Evolutionary conservation across 2,329 filamentous ascomycete species (phyloP), one percentile per base, ranked within the genome.

Genomic region (Fusarium penzigii): DNA sequence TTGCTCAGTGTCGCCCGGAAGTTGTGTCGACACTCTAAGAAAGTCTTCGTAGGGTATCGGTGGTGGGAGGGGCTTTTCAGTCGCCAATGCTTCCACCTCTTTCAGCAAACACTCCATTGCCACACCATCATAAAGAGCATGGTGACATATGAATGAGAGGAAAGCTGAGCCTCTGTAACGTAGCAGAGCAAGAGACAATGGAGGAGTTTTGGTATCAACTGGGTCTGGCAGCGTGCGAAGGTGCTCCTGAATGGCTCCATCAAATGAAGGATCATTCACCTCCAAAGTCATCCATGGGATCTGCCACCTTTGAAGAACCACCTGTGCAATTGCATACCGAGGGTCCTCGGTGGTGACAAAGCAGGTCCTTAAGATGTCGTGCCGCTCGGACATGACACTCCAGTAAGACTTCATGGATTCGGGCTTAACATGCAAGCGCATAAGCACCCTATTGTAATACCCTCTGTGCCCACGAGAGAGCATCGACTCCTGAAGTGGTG

Each of bases 401-500:
- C 91, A 96, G 48, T 82, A 81, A 0, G 63, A 39, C 57, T 75
- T 76, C 44, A 96, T 74, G 1, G 63, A 70, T 1, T 71, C 59
- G 1, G 81, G 52, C 34, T 84, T 70, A 1, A 78, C 75, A 5
- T 70, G 71, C 7, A 95, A 66, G 6, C 79, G 75, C 55, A 96
- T 81, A 0, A 87, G 70, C 50, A 90, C 83, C 44, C 82, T 82
- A 66, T 96, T 96, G 63, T 81, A 84, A 66, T 96, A 96, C 2
- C 84, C 77, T 2, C 72, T 71, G 11, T 73, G 68, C 2, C 70
- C 70, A 56, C 75, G 62, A 9, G 83, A 81, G 1, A 96, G 76
- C 91, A 96, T 96, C 1, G 87, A 88, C 72, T 95, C 89, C 68
- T 97, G 92, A 0, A 97, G 74, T 1, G 92, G 89, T 2, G 91